Evolutionary conservation across 352 stramenopile species (phyloP).

Genomic region (Pythium aquatile): DNA sequence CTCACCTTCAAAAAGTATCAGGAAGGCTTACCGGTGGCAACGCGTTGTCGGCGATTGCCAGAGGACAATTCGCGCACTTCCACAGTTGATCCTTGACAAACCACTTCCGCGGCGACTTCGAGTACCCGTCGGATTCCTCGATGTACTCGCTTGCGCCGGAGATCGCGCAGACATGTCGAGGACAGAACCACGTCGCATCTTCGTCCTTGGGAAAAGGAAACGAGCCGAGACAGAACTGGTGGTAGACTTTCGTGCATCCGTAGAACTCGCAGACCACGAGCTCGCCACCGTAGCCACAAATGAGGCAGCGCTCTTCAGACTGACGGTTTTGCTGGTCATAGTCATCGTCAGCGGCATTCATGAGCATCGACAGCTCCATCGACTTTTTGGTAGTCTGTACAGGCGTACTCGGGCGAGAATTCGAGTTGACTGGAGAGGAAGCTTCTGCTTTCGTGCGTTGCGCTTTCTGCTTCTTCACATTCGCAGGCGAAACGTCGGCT

Average conservation of each 20-base stretch:
- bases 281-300: conserved; percentile 81
- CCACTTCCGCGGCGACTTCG: conserved; percentile 53
- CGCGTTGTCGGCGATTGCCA: conserved; percentile 56
- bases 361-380: conserved; percentile 28
- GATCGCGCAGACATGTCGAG: conserved; percentile 71
- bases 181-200: conserved; percentile 79
- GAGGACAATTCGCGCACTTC: conserved; percentile 76
- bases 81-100: conserved; percentile 64
- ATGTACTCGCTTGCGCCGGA: conserved; percentile 55
- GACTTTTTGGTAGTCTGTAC: conserved; percentile 23
- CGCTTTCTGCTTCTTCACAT: conserved; percentile 49
- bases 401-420: conserved; percentile 21
- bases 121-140: conserved; percentile 36
- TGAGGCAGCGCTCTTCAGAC: conserved; percentile 77
- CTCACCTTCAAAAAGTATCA: not conserved
- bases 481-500: conserved; percentile 14
- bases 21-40: conserved; percentile 50
- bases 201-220: conserved; percentile 82
- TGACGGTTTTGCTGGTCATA: conserved; percentile 22
- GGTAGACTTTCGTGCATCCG: conserved; percentile 83
- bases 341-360: conserved; percentile 25
- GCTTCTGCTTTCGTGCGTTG: conserved; percentile 22
- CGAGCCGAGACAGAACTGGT: conserved; percentile 81
- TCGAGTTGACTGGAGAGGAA: conserved; percentile 32
- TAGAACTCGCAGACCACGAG: conserved; percentile 83